Percentiles rank a stretch among this genome's conserved stretches.
These are phyloP conservation scores for Scalesia atractyloides DNA, from an alignment of 129 eudicot species.

Conservation along the genomic window DNA sequence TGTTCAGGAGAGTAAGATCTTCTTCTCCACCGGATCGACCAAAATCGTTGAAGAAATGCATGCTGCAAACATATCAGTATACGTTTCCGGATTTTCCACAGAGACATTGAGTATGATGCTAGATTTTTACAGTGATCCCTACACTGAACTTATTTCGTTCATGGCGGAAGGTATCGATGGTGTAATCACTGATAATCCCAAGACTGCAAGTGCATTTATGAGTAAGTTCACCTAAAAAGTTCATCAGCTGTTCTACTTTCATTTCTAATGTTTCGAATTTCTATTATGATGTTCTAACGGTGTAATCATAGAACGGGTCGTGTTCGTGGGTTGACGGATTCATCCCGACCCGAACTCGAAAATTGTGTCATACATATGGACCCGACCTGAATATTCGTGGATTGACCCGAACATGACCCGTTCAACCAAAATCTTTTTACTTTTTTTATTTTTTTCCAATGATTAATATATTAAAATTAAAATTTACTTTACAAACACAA, in stretches of 20 bases:
- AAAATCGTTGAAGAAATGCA: constrained; percentile 56
- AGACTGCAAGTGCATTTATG: constrained; percentile 62
- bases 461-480: too few relatives aligned
- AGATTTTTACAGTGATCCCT: constrained; percentile 78
- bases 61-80: constrained; percentile 73
- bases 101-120: constrained; percentile 56
- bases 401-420: too few relatives aligned
- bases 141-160: constrained; percentile 59
- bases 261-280: not conserved
- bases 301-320: too few relatives aligned
- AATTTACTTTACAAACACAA: too few relatives aligned
- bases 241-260: not conserved
- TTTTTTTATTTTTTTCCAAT: too few relatives aligned
- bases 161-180: constrained; percentile 56
- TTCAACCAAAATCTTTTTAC: too few relatives aligned
- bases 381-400: too few relatives aligned
- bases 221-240: constrained; percentile 49
- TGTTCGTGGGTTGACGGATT: too few relatives aligned
- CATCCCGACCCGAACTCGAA: too few relatives aligned
- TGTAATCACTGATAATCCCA: constrained; percentile 70
- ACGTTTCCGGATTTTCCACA: constrained; percentile 52
- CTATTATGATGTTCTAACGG: too few relatives aligned
- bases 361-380: too few relatives aligned
- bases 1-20: constrained; percentile 26
- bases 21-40: constrained; percentile 45